These are phyloP conservation scores for Prunus davidiana DNA, from an alignment of 306 rosid species.

Conservation along the genomic window DNA sequence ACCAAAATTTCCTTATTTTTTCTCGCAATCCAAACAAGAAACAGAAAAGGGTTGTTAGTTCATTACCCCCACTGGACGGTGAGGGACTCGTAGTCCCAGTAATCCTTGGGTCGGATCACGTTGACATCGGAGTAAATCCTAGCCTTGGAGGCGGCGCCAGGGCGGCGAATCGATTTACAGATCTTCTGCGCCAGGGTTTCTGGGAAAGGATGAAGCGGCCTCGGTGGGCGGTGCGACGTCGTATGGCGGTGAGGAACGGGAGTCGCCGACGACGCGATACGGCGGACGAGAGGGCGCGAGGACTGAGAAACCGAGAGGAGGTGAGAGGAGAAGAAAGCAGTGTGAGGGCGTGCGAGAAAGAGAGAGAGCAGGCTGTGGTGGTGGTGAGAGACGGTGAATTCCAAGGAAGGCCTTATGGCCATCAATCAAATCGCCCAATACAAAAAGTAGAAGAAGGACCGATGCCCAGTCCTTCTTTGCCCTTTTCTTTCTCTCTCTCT, in stretches of 20 bases:
- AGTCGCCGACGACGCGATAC: constrained; percentile 36
- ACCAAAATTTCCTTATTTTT: neutral
- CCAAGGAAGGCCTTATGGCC: constrained; percentile 73
- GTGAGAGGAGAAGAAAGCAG: neutral
- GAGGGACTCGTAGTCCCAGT: constrained; percentile 93
- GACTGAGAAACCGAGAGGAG: constrained; percentile 6
- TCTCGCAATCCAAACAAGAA: neutral
- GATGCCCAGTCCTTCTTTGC: constrained; percentile 1
- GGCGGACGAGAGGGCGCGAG: constrained; percentile 34
- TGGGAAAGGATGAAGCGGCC: constrained; percentile 20
- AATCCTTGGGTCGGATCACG: constrained; percentile 90
- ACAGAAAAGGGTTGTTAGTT: neutral
- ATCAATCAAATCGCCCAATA: constrained; percentile 41
- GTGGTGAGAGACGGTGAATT: constrained; percentile 44
- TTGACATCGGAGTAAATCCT: constrained; percentile 80
- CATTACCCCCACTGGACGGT: constrained; percentile 93
- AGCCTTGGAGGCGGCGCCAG: constrained; percentile 93
- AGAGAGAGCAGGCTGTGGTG: neutral
- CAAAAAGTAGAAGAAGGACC: neutral
- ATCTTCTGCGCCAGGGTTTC: constrained; percentile 94
- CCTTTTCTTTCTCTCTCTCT: neutral
- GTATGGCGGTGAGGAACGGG: constrained; percentile 28
- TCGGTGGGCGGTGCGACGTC: constrained; percentile 19
- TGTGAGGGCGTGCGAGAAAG: neutral
- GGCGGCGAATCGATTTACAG: constrained; percentile 88